These are phyloP conservation scores for Russula sp. DNA, from an alignment of 768 basidiomycete genomes.

Conservation along the genomic window DNA sequence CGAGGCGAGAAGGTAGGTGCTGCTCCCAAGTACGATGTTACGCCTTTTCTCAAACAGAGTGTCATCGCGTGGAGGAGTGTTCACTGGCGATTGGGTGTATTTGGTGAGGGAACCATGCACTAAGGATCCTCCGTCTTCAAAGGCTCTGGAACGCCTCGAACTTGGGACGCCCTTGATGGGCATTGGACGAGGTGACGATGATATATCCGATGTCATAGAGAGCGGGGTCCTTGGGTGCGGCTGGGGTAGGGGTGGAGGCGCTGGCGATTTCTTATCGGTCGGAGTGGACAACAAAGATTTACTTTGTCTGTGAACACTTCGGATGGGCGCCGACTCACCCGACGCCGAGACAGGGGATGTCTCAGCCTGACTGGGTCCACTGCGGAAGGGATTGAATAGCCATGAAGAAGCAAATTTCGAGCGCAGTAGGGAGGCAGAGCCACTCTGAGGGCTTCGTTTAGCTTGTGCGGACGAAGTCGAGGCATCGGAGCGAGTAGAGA, in stretches of 20 bases:
- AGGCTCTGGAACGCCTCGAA: conserved; percentile 46
- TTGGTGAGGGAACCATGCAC: conserved; percentile 46
- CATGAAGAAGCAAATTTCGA: conserved; percentile 73
- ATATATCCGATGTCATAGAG: conserved; percentile 13
- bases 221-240: conserved; percentile 8
- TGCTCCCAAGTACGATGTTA: conserved; percentile 44
- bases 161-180: conserved; percentile 36
- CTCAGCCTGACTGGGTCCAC: conserved; percentile 59
- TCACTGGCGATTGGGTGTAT: conserved; percentile 58
- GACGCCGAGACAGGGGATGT: conserved; percentile 55
- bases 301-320: conserved; percentile 34
- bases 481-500: conserved; percentile 51
- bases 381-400: conserved; percentile 75
- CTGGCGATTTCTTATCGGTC: conserved; percentile 1
- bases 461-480: conserved; percentile 38
- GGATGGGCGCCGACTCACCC: conserved; percentile 38
- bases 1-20: conserved; percentile 38
- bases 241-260: not conserved
- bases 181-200: conserved; percentile 44
- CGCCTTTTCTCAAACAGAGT: conserved; percentile 50
- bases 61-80: conserved; percentile 72
- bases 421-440: conserved; percentile 37
- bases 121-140: conserved; percentile 53
- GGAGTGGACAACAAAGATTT: conserved; percentile 5
- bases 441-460: conserved; percentile 20